Evolutionary conservation across 306 rosid species (phyloP).

Genomic region (Medicago lupulina): DNA sequence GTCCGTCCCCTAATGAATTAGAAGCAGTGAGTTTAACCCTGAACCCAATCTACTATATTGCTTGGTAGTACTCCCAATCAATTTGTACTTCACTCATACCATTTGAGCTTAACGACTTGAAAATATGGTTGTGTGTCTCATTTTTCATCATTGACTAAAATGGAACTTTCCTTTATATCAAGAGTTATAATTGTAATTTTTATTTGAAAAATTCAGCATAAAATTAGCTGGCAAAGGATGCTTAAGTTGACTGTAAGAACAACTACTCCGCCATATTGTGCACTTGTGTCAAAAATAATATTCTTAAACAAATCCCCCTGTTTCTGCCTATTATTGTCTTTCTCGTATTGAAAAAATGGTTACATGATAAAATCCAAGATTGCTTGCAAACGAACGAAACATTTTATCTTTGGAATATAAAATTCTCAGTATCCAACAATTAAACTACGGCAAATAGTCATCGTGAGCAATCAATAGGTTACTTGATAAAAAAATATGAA

Average conservation of each 20-base stretch:
- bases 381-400: not conserved
- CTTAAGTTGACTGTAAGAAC: not conserved
- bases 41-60: too few relatives aligned
- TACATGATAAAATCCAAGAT: not conserved
- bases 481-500: too few relatives aligned
- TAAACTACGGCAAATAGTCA: too few relatives aligned
- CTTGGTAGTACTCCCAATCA: too few relatives aligned
- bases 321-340: not conserved
- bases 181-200: not conserved
- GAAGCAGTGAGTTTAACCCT: too few relatives aligned
- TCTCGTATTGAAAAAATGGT: not conserved
- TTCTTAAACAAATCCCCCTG: not conserved
- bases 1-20: too few relatives aligned
- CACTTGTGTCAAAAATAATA: slow-evolving; percentile 5
- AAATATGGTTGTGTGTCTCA: not conserved
- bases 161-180: not conserved
- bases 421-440: too few relatives aligned
- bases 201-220: not conserved
- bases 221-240: slow-evolving; percentile 29
- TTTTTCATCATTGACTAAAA: not conserved
- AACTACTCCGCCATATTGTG: not conserved
- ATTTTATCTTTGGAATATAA: too few relatives aligned
- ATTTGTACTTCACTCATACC: too few relatives aligned
- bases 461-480: too few relatives aligned
- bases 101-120: not conserved